Evolutionary conservation across 1,284 basidiomycete species (phyloP).

Genomic region (Fistulinella cinereoalba): DNA sequence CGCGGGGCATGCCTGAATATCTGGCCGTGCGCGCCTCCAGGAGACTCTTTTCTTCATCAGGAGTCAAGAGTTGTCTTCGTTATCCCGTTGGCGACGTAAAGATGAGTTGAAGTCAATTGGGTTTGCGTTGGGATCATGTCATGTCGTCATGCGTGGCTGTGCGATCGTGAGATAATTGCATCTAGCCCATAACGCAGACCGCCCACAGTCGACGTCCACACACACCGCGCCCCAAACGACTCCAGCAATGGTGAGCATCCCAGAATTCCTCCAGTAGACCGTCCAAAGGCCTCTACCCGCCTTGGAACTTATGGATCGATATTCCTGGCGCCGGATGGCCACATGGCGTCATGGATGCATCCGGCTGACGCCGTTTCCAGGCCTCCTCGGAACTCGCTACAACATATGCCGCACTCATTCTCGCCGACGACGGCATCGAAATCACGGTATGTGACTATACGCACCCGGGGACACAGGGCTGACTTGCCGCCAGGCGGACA

Average conservation of each 20-base stretch:
- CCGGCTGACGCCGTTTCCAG: slow-evolving; percentile 28
- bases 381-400: slow-evolving; percentile 75
- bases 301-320: background rate
- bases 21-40: too few species aligned
- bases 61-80: too few species aligned
- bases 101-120: too few species aligned
- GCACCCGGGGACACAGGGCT: background rate
- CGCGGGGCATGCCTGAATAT: too few species aligned
- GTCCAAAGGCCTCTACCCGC: background rate
- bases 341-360: slow-evolving; percentile 14
- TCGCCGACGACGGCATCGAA: slow-evolving; percentile 95
- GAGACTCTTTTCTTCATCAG: too few species aligned
- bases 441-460: slow-evolving; percentile 80
- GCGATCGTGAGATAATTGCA: background rate
- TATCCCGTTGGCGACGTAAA: too few species aligned
- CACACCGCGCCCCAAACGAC: background rate
- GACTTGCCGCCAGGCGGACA: slow-evolving; percentile 66
- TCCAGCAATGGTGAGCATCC: slow-evolving; percentile 23
- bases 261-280: background rate
- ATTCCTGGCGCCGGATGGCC: slow-evolving; percentile 19
- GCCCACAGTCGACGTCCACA: too few species aligned
- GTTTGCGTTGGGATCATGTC: too few species aligned
- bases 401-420: slow-evolving; percentile 92
- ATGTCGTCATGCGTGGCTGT: too few species aligned
- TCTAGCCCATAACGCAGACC: background rate